phyloP scores from a whole-genome alignment of 2,329 filamentous ascomycete species.

The Nemania sp. region DNA sequence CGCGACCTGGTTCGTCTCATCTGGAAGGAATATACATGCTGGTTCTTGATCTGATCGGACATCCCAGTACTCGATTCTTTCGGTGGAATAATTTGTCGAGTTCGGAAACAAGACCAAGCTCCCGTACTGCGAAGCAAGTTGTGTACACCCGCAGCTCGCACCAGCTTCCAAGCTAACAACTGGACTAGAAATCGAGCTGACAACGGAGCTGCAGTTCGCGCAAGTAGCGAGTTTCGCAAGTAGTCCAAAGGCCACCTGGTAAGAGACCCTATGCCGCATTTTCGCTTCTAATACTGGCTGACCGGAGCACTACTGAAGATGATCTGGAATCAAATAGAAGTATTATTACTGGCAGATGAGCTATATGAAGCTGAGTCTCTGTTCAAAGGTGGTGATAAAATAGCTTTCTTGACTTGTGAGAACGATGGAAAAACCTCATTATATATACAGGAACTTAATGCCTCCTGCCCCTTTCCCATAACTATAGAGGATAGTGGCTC shows the following conservation, averaged over 20 bases:
- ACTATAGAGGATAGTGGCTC: background rate
- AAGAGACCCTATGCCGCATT: background rate
- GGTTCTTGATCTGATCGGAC: slow-evolving; percentile 24
- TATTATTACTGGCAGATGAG: background rate
- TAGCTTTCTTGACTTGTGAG: background rate
- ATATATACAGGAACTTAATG: background rate
- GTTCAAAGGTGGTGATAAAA: background rate
- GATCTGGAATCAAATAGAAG: background rate
- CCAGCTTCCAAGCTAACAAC: background rate
- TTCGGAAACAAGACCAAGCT: background rate
- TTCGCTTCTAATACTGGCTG: background rate
- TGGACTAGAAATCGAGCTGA: background rate
- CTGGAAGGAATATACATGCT: slow-evolving; percentile 30
- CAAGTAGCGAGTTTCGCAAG: background rate
- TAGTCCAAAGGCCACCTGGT: background rate
- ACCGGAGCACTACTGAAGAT: background rate
- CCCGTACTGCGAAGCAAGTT: slow-evolving; percentile 1
- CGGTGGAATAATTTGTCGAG: slow-evolving; percentile 5
- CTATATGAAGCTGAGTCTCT: background rate
- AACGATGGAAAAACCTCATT: background rate
- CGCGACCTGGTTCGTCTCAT: slow-evolving; percentile 20
- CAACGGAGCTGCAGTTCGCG: background rate
- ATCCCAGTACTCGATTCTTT: slow-evolving; percentile 20
- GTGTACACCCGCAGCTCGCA: slow-evolving; percentile 6
- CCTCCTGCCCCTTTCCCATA: background rate